Evolutionary conservation across 164 flowering plant genomes (phyloP), one percentile per base, ranked within the genome.

Genomic region (Magnolia sinica): DNA sequence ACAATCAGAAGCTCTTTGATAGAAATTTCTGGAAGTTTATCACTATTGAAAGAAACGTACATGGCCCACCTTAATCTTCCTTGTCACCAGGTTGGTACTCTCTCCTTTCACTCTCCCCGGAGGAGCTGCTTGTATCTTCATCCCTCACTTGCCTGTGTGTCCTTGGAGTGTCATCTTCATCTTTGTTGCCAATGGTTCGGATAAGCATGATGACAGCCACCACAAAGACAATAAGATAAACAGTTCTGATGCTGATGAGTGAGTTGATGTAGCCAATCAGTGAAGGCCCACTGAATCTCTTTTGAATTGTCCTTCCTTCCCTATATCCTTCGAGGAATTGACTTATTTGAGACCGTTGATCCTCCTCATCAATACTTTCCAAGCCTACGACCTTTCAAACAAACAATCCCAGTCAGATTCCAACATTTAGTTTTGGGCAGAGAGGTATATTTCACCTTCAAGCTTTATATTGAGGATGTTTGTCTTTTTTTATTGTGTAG

Each of bases 271-370:
- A 94, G 75, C 89, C 91, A 67, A 88, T 72, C 50, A 94, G 66
- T 13, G 96, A 85, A 1, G 91, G 91, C 58, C 96, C 92, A 14
- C 82, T 64, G 23, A 92, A 78, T 73, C 64, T 79, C 55, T 88
- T 86, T 81, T 82, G 70, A 31, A 76, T 79, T 23, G 87, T 87
- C 78, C 83, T 87, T 87, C 98, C 97, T 83, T 86, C 91, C 82
- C 88, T 87, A 64, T 89, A 92, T 77, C 94, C 96, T 84, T 87
- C 90, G 51, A 94, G 85, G 79, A 94, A 92, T 76, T 71, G 84
- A 4, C 93, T 87, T 55, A 94, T 86, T 79, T 92, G 89, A 45
- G 91, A 79, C 9, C 87, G 93, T 68, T 86, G 92, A 84, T 94
- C 93, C 45, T 87, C 91, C 29, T 83, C 94, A 58, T 66, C 85